Evolutionary conservation across 306 rosid species (phyloP).

Genomic region (Dryas octopetala): DNA sequence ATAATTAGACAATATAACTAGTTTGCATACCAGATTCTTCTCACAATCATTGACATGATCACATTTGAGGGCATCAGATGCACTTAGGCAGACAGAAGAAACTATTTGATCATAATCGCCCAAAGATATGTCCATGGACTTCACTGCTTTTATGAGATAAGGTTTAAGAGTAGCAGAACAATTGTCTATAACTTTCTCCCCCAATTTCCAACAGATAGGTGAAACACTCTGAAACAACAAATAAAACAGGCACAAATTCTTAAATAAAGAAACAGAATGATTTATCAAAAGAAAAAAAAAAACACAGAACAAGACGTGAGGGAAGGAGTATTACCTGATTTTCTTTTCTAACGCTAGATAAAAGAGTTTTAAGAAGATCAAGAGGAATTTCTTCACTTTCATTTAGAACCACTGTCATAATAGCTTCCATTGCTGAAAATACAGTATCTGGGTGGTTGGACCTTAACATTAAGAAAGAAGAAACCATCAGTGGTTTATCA

Average conservation of each 20-base stretch:
- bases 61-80: constrained; percentile 13
- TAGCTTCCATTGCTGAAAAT: constrained; percentile 52
- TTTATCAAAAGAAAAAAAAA: constrained; percentile 8
- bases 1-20: constrained; percentile 10
- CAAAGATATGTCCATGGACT: constrained; percentile 41
- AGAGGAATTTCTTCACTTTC: constrained; percentile 70
- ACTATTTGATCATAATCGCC: constrained; percentile 51
- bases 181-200: constrained; percentile 53
- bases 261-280: background rate
- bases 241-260: constrained; percentile 20
- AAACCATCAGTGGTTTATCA: constrained; percentile 29
- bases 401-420: constrained; percentile 58
- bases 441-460: constrained; percentile 48
- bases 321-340: constrained; percentile 44
- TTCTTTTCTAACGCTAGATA: constrained; percentile 58
- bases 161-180: constrained; percentile 63
- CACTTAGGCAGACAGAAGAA: constrained; percentile 46
- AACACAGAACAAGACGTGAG: constrained; percentile 12
- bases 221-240: constrained; percentile 50
- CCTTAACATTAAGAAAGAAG: constrained; percentile 47
- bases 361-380: constrained; percentile 54
- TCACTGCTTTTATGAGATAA: constrained; percentile 49
- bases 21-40: constrained; percentile 36
- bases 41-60: constrained; percentile 3
- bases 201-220: constrained; percentile 63